Evolutionary conservation across 306 rosid species (phyloP).

Genomic region (Malus orientalis): DNA sequence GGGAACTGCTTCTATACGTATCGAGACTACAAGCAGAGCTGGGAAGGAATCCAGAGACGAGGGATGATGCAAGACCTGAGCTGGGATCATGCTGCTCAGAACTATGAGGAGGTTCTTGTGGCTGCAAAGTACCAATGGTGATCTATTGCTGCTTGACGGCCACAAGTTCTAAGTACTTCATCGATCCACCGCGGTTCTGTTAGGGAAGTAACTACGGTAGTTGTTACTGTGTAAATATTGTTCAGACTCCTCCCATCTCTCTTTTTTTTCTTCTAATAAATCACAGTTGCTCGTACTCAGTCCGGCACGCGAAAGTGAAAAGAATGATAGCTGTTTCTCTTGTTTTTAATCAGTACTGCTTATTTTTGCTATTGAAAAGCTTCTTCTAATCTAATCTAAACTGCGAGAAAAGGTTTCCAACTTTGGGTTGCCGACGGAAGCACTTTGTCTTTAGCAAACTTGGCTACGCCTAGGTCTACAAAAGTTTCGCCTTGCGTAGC

Average conservation of each 20-base stretch:
- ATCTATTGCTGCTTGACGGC: not conserved
- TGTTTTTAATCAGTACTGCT: not conserved
- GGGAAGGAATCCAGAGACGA: constrained; percentile 93
- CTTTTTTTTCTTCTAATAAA: not conserved
- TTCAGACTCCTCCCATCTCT: not conserved
- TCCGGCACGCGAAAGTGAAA: not conserved
- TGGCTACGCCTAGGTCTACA: not conserved
- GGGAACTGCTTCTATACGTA: constrained; percentile 69
- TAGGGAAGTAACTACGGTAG: not conserved
- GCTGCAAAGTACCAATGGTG: constrained; percentile 93
- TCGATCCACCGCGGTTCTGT: not conserved
- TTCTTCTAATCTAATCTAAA: too few relatives aligned
- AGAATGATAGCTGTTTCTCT: not conserved
- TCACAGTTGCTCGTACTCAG: not conserved
- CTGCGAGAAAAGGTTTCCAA: too few relatives aligned
- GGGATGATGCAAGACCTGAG: constrained; percentile 88
- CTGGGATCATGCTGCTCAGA: constrained; percentile 89
- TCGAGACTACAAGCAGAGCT: constrained; percentile 68
- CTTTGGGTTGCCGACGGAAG: too few relatives aligned
- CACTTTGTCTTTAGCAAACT: not conserved
- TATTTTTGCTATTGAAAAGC: not conserved
- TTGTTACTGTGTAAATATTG: constrained; percentile 3
- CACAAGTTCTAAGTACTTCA: not conserved
- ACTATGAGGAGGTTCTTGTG: constrained; percentile 80
- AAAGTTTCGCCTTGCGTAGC: not conserved